Percentiles rank a stretch among this genome's conserved stretches.
Conservation (phyloP, 192 early-diverging fungal genomes). For the Coemansia sp. region DNA sequence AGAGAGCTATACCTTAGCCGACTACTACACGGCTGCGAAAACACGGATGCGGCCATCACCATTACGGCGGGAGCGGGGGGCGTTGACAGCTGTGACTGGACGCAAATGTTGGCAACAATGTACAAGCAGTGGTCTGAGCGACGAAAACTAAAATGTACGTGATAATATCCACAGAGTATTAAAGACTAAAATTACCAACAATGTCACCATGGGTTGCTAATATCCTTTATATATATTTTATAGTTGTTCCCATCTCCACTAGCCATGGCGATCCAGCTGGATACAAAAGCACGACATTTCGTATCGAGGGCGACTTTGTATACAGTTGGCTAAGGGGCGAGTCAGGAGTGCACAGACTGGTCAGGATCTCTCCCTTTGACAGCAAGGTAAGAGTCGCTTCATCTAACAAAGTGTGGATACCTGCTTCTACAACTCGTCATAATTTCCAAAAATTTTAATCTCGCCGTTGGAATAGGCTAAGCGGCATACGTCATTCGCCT, state of each 20-base stretch:
- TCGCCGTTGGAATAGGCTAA: conserved; percentile 57
- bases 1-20: conserved; percentile 39
- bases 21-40: conserved; percentile 14
- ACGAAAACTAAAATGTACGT: conserved; percentile 59
- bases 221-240: conserved; percentile 37
- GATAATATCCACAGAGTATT: not conserved
- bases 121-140: conserved; percentile 56
- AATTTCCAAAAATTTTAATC: conserved; percentile 8
- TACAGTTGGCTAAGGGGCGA: conserved; percentile 67
- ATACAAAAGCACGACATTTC: conserved; percentile 7
- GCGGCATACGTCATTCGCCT: conserved; percentile 63
- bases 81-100: conserved; percentile 65
- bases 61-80: conserved; percentile 56
- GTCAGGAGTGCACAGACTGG: conserved; percentile 69
- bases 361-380: conserved; percentile 69
- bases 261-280: conserved; percentile 5
- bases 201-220: not conserved
- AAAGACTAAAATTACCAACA: not conserved
- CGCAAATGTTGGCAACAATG: conserved; percentile 66
- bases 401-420: not conserved
- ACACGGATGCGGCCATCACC: conserved; percentile 56
- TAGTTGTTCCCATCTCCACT: conserved; percentile 53
- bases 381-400: conserved; percentile 51
- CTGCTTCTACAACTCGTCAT: not conserved
- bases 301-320: conserved; percentile 56